Evolutionary conservation across 1,284 basidiomycete species (phyloP), one percentile per base, ranked within the genome.

Genomic region (Rhodotorula sp.): DNA sequence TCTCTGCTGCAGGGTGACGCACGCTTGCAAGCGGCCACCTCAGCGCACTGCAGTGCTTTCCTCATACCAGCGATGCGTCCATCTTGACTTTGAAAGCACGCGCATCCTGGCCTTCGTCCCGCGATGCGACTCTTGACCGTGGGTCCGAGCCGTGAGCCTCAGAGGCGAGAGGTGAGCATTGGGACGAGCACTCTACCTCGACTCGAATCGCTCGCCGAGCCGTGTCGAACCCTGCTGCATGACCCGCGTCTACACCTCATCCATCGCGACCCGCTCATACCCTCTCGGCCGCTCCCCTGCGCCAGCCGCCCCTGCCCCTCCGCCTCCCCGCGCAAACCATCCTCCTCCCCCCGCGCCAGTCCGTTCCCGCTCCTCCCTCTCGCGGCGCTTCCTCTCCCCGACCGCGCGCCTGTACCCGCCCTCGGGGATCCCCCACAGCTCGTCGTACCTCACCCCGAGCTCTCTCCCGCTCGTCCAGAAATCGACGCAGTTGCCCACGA

Each of bases 381-480:
- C 61, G 14, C 71, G 56, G 56, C 68, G n/a, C 66, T 34, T 70
- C 46, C 68, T 41, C 41, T 66, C 68, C 61, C 50, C 45, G n/a
- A 63, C 62, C 21, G 55, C 65, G 27, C 49, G 53, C 65, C 16
- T 23, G 34, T 67, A 77, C 17, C 71, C 71, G 0, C 71, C 71
- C 19, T 63, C 46, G 1, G 93, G 93, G 12, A 99, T 87, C 80
- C 97, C 95, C 81, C 95, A 97, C 79, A 99, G 80, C 73, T 86
- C 84, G 58, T 90, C 89, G 82, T 98, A 99, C 81, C 96, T 90
- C 42, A 99, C 89, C 2, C 91, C 92, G 9, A 97, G 83, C 81
- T 92, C 90, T 70, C 85, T 84, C 27, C 93, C 93, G 64, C 86
- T 87, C 58, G 89, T 88, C 96, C 96, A 99, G 81, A 99, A 99